phyloP scores from a whole-genome alignment of 345 rosid genomes.

The Populus ilicifolia region DNA sequence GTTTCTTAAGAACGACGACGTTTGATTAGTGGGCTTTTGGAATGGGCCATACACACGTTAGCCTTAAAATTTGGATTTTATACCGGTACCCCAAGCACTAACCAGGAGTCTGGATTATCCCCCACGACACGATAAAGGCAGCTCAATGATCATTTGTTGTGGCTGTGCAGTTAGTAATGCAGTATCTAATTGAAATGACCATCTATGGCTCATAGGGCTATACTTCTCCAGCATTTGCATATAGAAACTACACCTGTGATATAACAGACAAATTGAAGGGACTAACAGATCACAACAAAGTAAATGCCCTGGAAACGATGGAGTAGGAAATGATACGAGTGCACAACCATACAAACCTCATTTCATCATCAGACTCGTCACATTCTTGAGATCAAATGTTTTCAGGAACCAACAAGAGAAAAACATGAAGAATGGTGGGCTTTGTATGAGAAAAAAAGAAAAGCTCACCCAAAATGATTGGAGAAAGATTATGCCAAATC shows the following conservation, averaged over 20 bases:
- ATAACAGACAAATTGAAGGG: not conserved
- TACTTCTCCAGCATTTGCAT: not conserved
- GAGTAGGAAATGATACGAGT: not conserved
- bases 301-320: conserved; percentile 9
- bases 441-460: conserved; percentile 18
- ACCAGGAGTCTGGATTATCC: too few relatives aligned
- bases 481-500: conserved; percentile 10
- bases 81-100: too few relatives aligned
- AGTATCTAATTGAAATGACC: not conserved
- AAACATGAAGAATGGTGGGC: conserved; percentile 22
- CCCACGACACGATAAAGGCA: too few relatives aligned
- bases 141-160: too few relatives aligned
- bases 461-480: conserved; percentile 28
- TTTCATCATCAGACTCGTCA: conserved; percentile 11
- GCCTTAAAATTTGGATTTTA: not conserved
- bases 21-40: not conserved
- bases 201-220: not conserved
- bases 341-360: conserved; percentile 2
- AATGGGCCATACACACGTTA: not conserved
- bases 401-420: conserved; percentile 6
- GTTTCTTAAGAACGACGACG: not conserved
- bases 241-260: conserved; percentile 1
- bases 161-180: conserved; percentile 12
- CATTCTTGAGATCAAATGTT: not conserved
- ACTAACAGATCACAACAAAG: conserved; percentile 12